Conservation (phyloP, 164 flowering plant species). For the Vitis riparia region DNA sequence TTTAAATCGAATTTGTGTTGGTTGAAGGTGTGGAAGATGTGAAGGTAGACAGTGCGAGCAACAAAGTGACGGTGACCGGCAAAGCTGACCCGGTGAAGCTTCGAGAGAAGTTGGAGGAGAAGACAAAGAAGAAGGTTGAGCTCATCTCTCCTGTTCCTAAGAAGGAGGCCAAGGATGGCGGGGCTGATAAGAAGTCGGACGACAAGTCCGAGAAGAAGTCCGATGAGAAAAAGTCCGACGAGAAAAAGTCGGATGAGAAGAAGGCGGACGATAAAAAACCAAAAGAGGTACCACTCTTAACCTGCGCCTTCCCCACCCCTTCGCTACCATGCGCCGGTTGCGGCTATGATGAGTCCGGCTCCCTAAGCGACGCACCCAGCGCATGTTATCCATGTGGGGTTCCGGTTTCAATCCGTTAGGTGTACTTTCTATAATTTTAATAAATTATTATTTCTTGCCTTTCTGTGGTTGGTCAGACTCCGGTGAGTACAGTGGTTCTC, state of each 20-base stretch:
- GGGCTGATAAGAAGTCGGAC: constrained; percentile 30
- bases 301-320: background rate
- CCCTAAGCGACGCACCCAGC: background rate
- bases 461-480: constrained; percentile 21
- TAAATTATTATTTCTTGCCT: background rate
- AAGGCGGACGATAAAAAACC: constrained; percentile 30
- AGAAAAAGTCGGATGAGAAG: constrained; percentile 32
- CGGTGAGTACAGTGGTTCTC: constrained; percentile 49
- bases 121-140: constrained; percentile 57
- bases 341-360: background rate
- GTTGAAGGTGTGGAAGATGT: constrained; percentile 49
- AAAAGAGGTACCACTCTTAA: constrained; percentile 35
- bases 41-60: constrained; percentile 33
- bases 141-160: constrained; percentile 51
- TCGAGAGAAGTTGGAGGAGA: constrained; percentile 38
- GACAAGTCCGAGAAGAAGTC: constrained; percentile 31
- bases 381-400: background rate
- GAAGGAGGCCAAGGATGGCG: constrained; percentile 30
- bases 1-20: background rate
- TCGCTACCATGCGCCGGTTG: constrained; percentile 10
- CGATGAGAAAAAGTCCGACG: constrained; percentile 24
- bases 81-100: constrained; percentile 43
- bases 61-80: constrained; percentile 54
- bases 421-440: no score
- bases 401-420: no score